Evolutionary conservation across 805 yeast genomes (phyloP).

Genomic region (Wickerhamomyces sydowiorum): DNA sequence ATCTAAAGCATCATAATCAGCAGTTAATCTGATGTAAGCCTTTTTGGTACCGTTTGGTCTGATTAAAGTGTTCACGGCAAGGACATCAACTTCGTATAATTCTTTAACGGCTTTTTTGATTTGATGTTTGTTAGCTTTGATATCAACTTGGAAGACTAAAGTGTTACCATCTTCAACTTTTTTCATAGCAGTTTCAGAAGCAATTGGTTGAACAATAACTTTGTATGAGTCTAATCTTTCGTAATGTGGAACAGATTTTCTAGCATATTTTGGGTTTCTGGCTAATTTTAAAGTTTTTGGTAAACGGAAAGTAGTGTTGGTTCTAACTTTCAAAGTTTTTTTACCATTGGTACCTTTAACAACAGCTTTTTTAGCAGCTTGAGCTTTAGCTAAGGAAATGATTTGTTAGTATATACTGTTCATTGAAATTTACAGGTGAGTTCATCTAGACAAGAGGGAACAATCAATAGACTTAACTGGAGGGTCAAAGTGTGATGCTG

Average conservation of each 20-base stretch:
- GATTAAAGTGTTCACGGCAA: conserved; percentile 91
- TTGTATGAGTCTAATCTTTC: conserved; percentile 95
- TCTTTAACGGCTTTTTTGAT: conserved; percentile 98
- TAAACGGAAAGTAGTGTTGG: conserved; percentile 89
- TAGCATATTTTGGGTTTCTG: conserved; percentile 91
- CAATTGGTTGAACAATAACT: conserved; percentile 89
- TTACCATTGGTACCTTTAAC: conserved; percentile 93
- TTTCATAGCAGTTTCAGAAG: conserved; percentile 98
- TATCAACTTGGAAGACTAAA: conserved; percentile 95
- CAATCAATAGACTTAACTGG: no score
- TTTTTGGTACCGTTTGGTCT: conserved; percentile 99
- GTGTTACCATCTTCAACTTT: conserved; percentile 99
- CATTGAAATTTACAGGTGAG: no score
- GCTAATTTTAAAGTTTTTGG: conserved; percentile 96
- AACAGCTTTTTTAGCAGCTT: conserved; percentile 98
- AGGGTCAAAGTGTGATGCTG: no score
- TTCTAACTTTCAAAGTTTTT: conserved; percentile 90
- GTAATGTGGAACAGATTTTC: conserved; percentile 96
- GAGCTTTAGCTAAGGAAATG: conserved; percentile 59
- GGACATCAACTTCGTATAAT: conserved; percentile 93
- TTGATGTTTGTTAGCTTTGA: conserved; percentile 97
- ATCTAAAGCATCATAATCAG: conserved; percentile 99
- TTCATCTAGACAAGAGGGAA: no score
- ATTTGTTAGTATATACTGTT: conserved; percentile 14
- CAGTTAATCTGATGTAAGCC: conserved; percentile 98